Evolutionary conservation across 192 early-diverging fungal species (phyloP).

Genomic region (Rhizophagus prolifer): DNA sequence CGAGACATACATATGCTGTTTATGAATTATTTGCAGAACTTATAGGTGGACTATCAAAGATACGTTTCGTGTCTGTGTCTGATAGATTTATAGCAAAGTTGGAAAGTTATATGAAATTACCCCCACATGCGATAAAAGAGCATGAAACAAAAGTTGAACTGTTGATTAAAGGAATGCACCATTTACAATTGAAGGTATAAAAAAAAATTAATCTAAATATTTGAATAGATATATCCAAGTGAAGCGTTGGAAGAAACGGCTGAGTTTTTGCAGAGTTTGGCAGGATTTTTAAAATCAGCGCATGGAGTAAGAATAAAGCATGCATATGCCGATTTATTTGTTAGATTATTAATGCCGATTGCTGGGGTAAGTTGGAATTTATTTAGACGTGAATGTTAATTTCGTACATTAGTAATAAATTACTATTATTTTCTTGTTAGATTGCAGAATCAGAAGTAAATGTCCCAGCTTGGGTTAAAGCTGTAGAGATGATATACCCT

Average conservation of each 20-base stretch:
- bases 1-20: constrained; percentile 81
- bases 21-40: constrained; percentile 89
- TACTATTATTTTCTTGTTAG: constrained; percentile 34
- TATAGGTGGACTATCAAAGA: constrained; percentile 87
- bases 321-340: constrained; percentile 89
- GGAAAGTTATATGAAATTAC: constrained; percentile 65
- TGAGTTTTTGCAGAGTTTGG: constrained; percentile 89
- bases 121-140: constrained; percentile 51
- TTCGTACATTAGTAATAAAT: background rate
- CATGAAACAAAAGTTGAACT: constrained; percentile 82
- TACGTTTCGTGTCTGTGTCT: constrained; percentile 89
- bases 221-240: constrained; percentile 81
- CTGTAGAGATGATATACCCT: constrained; percentile 87
- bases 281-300: constrained; percentile 83
- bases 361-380: constrained; percentile 55
- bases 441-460: constrained; percentile 94
- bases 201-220: background rate
- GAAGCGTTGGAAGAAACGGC: constrained; percentile 91
- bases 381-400: background rate
- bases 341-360: constrained; percentile 87
- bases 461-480: constrained; percentile 88
- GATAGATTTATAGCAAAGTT: constrained; percentile 92
- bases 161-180: constrained; percentile 87
- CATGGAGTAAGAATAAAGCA: constrained; percentile 81
- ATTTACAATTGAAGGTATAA: constrained; percentile 82